These are phyloP conservation scores for Tinospora cordifolia DNA, from an alignment of 164 flowering plant genomes.

Conservation along the genomic window DNA sequence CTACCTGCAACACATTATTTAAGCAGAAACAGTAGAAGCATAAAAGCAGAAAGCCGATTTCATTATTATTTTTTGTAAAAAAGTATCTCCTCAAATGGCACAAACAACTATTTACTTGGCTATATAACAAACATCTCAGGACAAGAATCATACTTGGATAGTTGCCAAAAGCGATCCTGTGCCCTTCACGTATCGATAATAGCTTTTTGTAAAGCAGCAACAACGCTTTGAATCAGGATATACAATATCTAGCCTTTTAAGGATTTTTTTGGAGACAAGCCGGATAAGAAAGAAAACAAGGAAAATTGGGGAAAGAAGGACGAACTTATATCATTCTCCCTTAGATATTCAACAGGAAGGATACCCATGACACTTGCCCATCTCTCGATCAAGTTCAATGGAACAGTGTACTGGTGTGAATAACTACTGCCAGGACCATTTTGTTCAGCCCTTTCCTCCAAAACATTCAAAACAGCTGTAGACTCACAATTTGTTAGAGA, in stretches of 20 bases:
- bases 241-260: conserved; percentile 68
- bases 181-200: conserved; percentile 89
- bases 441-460: conserved; percentile 21
- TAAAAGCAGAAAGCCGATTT: neutral
- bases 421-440: conserved; percentile 17
- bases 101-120: neutral
- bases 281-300: neutral
- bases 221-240: conserved; percentile 85
- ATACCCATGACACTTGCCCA: conserved; percentile 99
- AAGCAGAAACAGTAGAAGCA: neutral
- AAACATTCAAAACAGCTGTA: conserved; percentile 15
- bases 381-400: conserved; percentile 70
- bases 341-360: conserved; percentile 26
- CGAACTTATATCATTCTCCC: neutral
- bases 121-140: neutral
- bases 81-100: neutral
- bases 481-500: conserved; percentile 3
- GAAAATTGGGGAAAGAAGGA: neutral
- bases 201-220: conserved; percentile 97
- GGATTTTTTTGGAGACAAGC: conserved; percentile 19
- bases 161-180: conserved; percentile 92
- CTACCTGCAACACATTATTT: conserved; percentile 6
- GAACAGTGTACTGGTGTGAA: conserved; percentile 45
- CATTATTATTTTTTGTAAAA: neutral
- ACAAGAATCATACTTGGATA: conserved; percentile 39